Base-by-base conservation (phyloP, 139 green algal species). In the Closterium sp. region DNA sequence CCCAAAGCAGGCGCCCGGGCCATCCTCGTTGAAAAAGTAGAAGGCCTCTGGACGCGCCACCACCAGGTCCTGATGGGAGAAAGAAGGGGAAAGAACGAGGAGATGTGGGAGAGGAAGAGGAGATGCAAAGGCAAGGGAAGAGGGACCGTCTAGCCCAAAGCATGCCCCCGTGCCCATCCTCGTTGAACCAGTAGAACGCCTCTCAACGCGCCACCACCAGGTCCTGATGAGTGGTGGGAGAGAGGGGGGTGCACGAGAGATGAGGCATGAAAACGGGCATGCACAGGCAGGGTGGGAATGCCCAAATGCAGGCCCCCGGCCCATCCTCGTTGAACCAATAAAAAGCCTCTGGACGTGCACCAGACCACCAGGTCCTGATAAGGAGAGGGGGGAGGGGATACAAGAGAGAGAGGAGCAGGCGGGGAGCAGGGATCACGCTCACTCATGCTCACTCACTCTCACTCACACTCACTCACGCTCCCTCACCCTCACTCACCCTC, bases 251-350 rank as follows among this genome's bases (percentile, higher is more conserved):
- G n/a, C n/a, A n/a, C n/a, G 34, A 95, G 62, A 13, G n/a, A 38
- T 10, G 92, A 29, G n/a, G n/a, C n/a, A n/a, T n/a, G n/a, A n/a
- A n/a, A n/a, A n/a, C n/a, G n/a, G n/a, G n/a, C n/a, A n/a, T n/a
- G n/a, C n/a, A n/a, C n/a, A n/a, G n/a, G n/a, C n/a, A n/a, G n/a
- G n/a, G n/a, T n/a, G n/a, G n/a, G n/a, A n/a, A n/a, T n/a, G n/a
- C n/a, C n/a, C n/a, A n/a, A n/a, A n/a, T n/a, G n/a, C n/a, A n/a
- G n/a, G n/a, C n/a, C n/a, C 94, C 94, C 31, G 85, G 90, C 29
- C 93, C 94, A 45, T 95, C 94, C 86, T 87, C 90, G 30, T 94
- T 95, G 88, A 95, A 95, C 27, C 95, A 94, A 86, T 95, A 95
- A 21, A 96, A 89, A 6, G 94, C 94, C 45, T 95, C 94, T 21